Percentiles rank a stretch among this genome's conserved stretches.
Evolutionary conservation across 2,329 filamentous ascomycete species (phyloP).

Genomic region (Botrytis galanthina): DNA sequence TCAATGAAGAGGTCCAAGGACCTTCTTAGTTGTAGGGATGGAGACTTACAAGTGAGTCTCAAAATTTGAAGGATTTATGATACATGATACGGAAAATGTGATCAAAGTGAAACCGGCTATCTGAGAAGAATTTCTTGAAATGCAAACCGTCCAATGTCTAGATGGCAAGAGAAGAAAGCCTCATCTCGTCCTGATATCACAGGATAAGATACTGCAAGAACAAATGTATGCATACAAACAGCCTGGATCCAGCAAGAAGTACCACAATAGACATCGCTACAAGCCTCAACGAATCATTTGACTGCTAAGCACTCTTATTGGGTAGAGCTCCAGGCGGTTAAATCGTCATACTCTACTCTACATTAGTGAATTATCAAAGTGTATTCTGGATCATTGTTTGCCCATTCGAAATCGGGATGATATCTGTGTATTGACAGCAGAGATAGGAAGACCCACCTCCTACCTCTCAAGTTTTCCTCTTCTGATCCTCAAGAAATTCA

Average conservation of each 20-base stretch:
- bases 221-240: background rate
- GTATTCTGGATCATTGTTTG: background rate
- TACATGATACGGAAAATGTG: background rate
- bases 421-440: background rate
- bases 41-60: background rate
- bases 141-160: background rate
- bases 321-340: background rate
- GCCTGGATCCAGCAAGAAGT: background rate
- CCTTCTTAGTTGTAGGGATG: background rate
- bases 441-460: background rate
- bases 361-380: background rate
- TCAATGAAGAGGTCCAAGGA: background rate
- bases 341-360: background rate
- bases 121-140: background rate
- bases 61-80: background rate
- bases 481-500: background rate
- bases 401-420: background rate
- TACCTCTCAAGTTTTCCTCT: background rate
- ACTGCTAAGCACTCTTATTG: background rate
- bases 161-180: background rate
- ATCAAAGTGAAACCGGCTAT: rapidly evolving
- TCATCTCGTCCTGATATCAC: background rate
- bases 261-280: background rate
- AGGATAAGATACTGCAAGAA: background rate
- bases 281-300: background rate